phyloP scores from a whole-genome alignment of 2,329 filamentous ascomycete genomes.

The Diatrype stigma region DNA sequence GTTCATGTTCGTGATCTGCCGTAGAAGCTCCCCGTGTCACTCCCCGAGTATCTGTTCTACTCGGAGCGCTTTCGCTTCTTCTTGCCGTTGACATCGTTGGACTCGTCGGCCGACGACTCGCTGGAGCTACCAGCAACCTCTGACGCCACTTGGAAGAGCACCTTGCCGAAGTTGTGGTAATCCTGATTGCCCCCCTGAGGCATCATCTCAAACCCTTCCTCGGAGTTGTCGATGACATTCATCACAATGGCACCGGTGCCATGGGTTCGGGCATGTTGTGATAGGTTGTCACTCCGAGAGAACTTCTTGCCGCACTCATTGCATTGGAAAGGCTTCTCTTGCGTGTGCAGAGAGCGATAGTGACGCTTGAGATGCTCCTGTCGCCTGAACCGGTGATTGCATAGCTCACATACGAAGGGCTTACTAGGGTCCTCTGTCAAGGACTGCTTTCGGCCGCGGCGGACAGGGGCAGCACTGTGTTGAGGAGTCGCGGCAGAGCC shows the following conservation, averaged over 20 bases:
- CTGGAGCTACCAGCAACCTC: slow-evolving; percentile 64
- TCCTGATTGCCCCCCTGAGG: slow-evolving; percentile 51
- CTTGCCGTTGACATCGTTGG: slow-evolving; percentile 47
- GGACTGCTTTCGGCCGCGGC: slow-evolving; percentile 96
- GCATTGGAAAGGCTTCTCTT: slow-evolving; percentile 98
- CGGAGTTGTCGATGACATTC: slow-evolving; percentile 74
- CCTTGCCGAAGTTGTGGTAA: slow-evolving; percentile 65
- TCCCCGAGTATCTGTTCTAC: slow-evolving; percentile 32
- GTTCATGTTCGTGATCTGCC: slow-evolving; percentile 38
- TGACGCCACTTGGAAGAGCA: slow-evolving; percentile 76
- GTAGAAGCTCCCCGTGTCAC: slow-evolving; percentile 13
- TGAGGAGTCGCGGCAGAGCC: slow-evolving; percentile 40
- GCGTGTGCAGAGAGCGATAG: slow-evolving; percentile 95
- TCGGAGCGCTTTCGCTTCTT: slow-evolving; percentile 78
- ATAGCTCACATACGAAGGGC: slow-evolving; percentile 95
- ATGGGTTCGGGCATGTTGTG: slow-evolving; percentile 92
- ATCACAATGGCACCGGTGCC: slow-evolving; percentile 86
- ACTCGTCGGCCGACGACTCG: slow-evolving; percentile 53
- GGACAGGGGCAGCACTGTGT: slow-evolving; percentile 56
- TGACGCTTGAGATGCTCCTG: slow-evolving; percentile 99
- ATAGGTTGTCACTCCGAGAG: slow-evolving; percentile 94
- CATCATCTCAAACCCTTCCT: slow-evolving; percentile 43
- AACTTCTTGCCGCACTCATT: slow-evolving; percentile 99
- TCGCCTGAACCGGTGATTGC: slow-evolving; percentile 93
- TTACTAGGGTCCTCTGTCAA: slow-evolving; percentile 96